phyloP scores from a whole-genome alignment of 2,329 filamentous ascomycete genomes.

The Parafenestella ontariensis region DNA sequence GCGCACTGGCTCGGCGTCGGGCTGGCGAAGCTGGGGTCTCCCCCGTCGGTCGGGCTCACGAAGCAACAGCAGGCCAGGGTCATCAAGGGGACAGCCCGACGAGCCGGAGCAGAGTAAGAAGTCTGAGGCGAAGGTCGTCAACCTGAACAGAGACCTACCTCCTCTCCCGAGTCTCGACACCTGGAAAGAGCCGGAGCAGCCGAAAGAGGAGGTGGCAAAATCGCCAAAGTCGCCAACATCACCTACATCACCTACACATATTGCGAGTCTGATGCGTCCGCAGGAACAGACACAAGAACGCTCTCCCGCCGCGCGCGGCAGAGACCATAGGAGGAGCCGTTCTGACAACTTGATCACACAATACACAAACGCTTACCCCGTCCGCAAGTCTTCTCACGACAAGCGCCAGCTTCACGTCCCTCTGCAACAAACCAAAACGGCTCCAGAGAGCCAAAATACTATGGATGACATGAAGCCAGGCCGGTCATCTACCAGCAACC shows the following conservation, averaged over 20 bases:
- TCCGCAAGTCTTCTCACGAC: constrained; percentile 22
- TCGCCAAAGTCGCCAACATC: constrained; percentile 24
- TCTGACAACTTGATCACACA: constrained; percentile 38
- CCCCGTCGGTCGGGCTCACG: constrained; percentile 43
- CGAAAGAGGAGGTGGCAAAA: constrained; percentile 20
- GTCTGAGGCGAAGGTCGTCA: constrained; percentile 34
- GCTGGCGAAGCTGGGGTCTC: constrained; percentile 51
- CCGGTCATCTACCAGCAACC: constrained; percentile 32
- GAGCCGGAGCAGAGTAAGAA: constrained; percentile 36
- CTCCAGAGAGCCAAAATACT: constrained; percentile 12
- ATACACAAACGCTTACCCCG: constrained; percentile 26
- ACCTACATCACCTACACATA: constrained; percentile 35
- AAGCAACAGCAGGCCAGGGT: constrained; percentile 41
- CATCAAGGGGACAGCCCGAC: constrained; percentile 34
- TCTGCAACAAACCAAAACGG: constrained; percentile 14
- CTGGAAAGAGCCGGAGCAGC: constrained; percentile 38
- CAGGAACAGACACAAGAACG: constrained; percentile 37
- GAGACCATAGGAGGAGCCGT: constrained; percentile 38
- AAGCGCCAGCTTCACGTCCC: constrained; percentile 19
- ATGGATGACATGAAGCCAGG: constrained; percentile 31
- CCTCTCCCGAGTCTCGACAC: constrained; percentile 56
- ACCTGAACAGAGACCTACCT: constrained; percentile 57
- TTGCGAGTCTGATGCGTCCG: constrained; percentile 46
- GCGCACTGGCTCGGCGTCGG: constrained; percentile 35
- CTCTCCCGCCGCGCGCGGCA: constrained; percentile 31